Conservation (phyloP, 768 basidiomycete genomes). For the Podaxis mareebaensis region DNA sequence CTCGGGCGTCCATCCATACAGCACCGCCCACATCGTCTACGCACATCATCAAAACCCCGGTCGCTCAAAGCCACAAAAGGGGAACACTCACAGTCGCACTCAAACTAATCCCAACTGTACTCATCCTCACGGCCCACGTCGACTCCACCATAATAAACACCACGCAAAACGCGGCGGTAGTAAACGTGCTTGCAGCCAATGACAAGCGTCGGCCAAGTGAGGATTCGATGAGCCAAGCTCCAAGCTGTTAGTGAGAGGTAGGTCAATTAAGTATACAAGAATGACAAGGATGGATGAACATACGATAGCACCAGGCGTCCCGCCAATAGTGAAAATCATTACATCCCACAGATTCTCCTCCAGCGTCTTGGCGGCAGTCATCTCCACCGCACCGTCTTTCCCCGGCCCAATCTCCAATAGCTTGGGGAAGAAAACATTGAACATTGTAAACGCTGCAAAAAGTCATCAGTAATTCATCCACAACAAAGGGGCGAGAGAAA, state of each 20-base stretch:
- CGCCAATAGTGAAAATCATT: conserved; percentile 82
- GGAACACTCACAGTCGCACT: conserved; percentile 59
- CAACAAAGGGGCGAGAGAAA: neutral
- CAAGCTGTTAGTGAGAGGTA: conserved; percentile 51
- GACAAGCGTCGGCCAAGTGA: conserved; percentile 70
- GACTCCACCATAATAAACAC: conserved; percentile 63
- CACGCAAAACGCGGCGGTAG: conserved; percentile 74
- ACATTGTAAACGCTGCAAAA: conserved; percentile 78
- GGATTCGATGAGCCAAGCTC: conserved; percentile 81
- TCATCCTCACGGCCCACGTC: conserved; percentile 60
- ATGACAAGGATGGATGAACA: conserved; percentile 27
- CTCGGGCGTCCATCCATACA: conserved; percentile 89
- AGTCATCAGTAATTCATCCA: neutral
- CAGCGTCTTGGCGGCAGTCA: conserved; percentile 39
- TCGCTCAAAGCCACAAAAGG: neutral
- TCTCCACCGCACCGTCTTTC: conserved; percentile 17
- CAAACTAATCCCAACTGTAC: conserved; percentile 76
- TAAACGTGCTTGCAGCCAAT: conserved; percentile 71
- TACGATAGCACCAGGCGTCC: conserved; percentile 83
- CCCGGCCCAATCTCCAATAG: conserved; percentile 64
- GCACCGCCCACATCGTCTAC: conserved; percentile 84
- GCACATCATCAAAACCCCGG: neutral
- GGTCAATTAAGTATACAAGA: neutral
- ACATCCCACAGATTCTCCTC: conserved; percentile 80
- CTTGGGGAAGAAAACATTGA: conserved; percentile 90